Evolutionary conservation across 192 early-diverging fungal species (phyloP).

Genomic region (Chytriomyces confervae): DNA sequence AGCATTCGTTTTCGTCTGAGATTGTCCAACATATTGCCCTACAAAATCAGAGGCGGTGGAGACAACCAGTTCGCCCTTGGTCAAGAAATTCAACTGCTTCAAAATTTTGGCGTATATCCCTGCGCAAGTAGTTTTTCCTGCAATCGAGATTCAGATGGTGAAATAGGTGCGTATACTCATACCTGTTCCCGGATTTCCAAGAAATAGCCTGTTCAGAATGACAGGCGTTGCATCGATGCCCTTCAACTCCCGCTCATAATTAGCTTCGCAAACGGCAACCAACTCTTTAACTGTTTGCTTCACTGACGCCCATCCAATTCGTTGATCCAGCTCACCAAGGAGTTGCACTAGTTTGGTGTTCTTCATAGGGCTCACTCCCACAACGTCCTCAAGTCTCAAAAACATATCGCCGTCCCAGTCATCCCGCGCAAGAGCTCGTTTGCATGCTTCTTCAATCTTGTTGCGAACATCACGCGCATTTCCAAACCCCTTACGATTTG

Average conservation of each 20-base stretch:
- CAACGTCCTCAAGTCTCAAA: constrained; percentile 31
- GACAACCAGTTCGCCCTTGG: constrained; percentile 29
- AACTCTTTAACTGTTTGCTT: constrained; percentile 41
- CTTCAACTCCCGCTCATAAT: constrained; percentile 45
- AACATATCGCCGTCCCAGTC: constrained; percentile 29
- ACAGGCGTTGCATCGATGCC: constrained; percentile 33
- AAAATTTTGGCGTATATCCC: constrained; percentile 34
- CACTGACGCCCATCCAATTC: constrained; percentile 43
- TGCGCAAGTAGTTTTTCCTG: constrained; percentile 42
- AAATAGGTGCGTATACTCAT: background rate
- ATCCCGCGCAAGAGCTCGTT: constrained; percentile 40
- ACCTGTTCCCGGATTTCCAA: constrained; percentile 40
- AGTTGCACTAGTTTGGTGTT: constrained; percentile 39
- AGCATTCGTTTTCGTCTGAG: constrained; percentile 39
- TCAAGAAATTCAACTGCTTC: constrained; percentile 40
- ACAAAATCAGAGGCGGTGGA: constrained; percentile 42
- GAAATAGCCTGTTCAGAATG: constrained; percentile 39
- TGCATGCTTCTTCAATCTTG: constrained; percentile 38
- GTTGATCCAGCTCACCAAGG: constrained; percentile 36
- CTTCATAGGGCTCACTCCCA: constrained; percentile 41
- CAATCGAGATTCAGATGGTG: constrained; percentile 5
- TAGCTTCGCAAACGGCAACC: constrained; percentile 39
- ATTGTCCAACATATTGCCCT: constrained; percentile 36
- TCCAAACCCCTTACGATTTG: constrained; percentile 46
- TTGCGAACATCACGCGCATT: constrained; percentile 47